phyloP scores from a whole-genome alignment of 2,329 filamentous ascomycete genomes.

The Thielaviopsis cerberus region DNA sequence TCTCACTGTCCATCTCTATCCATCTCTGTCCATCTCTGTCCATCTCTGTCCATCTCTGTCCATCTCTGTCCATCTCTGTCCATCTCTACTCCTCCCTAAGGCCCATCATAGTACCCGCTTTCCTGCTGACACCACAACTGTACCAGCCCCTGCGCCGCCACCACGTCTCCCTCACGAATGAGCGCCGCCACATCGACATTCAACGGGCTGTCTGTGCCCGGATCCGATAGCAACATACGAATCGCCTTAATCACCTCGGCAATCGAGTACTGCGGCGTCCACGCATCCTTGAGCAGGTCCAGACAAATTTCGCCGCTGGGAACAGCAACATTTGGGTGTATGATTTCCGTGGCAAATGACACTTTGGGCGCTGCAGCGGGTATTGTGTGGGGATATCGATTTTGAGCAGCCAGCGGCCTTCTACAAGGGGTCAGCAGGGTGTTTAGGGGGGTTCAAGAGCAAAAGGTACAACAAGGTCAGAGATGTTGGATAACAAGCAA shows the following conservation, averaged over 20 bases:
- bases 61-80: not conserved
- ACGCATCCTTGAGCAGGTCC: conserved; percentile 60
- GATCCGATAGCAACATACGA: conserved; percentile 46
- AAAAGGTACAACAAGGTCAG: too few species aligned
- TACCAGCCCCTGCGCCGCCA: conserved; percentile 52
- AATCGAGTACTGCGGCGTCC: conserved; percentile 75
- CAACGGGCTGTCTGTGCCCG: conserved; percentile 56
- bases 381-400: conserved; percentile 64
- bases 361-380: conserved; percentile 58
- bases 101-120: conserved; percentile 12
- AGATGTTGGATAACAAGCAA: conserved; percentile 13
- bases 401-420: conserved; percentile 64
- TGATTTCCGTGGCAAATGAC: conserved; percentile 63
- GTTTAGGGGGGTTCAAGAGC: not conserved
- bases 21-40: not conserved
- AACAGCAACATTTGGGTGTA: conserved; percentile 60
- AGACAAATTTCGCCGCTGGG: conserved; percentile 81
- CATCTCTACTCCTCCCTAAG: not conserved
- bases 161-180: conserved; percentile 44
- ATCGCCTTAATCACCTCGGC: conserved; percentile 55
- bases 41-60: not conserved
- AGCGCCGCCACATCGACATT: conserved; percentile 64
- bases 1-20: too few species aligned
- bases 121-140: conserved; percentile 42
- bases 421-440: conserved; percentile 18